Percentiles rank a stretch among this genome's conserved stretches.
phyloP scores from a whole-genome alignment of 768 basidiomycete genomes.

The Russula compacta region DNA sequence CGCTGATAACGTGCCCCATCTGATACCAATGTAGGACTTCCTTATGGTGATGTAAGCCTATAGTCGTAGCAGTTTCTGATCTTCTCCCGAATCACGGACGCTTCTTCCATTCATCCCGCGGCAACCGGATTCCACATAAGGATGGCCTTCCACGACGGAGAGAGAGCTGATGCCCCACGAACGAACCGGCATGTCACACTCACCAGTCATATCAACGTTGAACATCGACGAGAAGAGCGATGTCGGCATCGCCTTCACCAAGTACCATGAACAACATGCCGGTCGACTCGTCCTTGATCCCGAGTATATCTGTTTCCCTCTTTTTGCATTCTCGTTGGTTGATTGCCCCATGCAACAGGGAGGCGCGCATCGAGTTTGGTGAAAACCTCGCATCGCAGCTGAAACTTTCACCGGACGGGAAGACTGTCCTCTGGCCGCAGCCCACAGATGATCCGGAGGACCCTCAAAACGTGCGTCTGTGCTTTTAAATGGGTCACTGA shows the following conservation, averaged over 20 bases:
- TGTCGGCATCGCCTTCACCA: conserved; percentile 27
- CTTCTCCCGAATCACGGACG: not conserved
- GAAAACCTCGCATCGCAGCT: conserved; percentile 43
- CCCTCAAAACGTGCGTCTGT: conserved; percentile 46
- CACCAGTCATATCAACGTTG: not conserved
- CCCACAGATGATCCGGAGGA: conserved; percentile 54
- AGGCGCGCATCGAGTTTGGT: conserved; percentile 56
- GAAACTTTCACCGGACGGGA: conserved; percentile 50
- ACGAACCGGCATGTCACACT: not conserved
- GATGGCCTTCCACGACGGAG: no score
- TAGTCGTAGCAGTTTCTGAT: not conserved
- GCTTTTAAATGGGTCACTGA: not conserved
- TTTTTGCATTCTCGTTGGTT: not conserved
- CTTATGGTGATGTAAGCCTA: not conserved
- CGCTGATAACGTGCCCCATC: no score
- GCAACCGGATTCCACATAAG: not conserved
- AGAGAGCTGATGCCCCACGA: not conserved
- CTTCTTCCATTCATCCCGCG: not conserved
- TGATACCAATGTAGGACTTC: no score
- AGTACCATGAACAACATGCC: conserved; percentile 45
- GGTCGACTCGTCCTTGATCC: conserved; percentile 58
- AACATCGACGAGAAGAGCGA: not conserved
- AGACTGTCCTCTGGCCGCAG: conserved; percentile 60
- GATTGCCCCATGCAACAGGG: conserved; percentile 28
- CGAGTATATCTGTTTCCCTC: conserved; percentile 27